Conservation (phyloP, 1,284 basidiomycete species). For the Cerrena zonata region DNA sequence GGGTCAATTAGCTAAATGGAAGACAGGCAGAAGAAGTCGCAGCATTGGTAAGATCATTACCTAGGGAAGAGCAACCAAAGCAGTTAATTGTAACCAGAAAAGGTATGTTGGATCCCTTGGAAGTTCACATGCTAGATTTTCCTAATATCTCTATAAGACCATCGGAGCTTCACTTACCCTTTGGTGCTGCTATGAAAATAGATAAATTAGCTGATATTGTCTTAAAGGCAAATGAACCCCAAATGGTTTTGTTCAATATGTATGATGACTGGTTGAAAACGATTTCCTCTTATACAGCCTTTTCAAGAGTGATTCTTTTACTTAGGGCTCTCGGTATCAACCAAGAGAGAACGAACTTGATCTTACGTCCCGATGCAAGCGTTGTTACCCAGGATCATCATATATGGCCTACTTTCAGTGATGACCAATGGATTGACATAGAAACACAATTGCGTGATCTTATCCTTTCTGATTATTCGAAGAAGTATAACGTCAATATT, state of each 20-base stretch:
- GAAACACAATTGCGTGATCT: slow-evolving; percentile 96
- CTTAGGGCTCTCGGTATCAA: slow-evolving; percentile 97
- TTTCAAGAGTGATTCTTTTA: slow-evolving; percentile 93
- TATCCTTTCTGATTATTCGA: slow-evolving; percentile 93
- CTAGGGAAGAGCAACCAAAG: slow-evolving; percentile 99
- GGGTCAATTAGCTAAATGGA: slow-evolving; percentile 98
- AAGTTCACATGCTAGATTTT: slow-evolving; percentile 98
- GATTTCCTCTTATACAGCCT: slow-evolving; percentile 97
- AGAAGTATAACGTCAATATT: slow-evolving; percentile 98
- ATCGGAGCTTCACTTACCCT: slow-evolving; percentile 93
- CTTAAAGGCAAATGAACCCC: slow-evolving; percentile 94
- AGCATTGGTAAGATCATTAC: slow-evolving; percentile 90
- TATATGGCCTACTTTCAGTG: slow-evolving; percentile 91
- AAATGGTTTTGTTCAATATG: slow-evolving; percentile 97
- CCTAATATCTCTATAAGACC: slow-evolving; percentile 99
- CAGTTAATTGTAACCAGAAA: slow-evolving; percentile 99
- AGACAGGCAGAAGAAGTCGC: slow-evolving; percentile 99
- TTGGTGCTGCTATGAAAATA: slow-evolving; percentile 99
- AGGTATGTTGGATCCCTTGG: slow-evolving; percentile 98
- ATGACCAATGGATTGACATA: slow-evolving; percentile 99
- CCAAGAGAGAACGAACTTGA: slow-evolving; percentile 97
- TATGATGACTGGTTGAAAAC: slow-evolving; percentile 99
- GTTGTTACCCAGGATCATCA: slow-evolving; percentile 97
- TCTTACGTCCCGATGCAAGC: slow-evolving; percentile 86
- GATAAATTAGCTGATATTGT: slow-evolving; percentile 99